Conservation (phyloP, 176 grass and related monocot genomes). For the Chloris gayana region DNA sequence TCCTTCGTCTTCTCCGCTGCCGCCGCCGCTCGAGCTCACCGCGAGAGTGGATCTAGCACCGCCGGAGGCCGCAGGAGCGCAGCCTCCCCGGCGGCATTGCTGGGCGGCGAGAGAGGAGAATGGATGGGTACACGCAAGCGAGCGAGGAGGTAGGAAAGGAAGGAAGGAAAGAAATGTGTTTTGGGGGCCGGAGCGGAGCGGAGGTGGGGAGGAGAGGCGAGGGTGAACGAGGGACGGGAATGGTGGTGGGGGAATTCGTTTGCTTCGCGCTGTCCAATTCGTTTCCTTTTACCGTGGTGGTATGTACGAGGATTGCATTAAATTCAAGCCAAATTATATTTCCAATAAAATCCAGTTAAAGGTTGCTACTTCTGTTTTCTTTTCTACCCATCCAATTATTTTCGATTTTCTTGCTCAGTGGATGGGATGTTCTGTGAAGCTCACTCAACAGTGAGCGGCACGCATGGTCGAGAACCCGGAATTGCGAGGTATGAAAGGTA, state of each 20-base stretch:
- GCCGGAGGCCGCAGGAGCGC: constrained; percentile 12
- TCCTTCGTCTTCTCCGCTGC: neutral
- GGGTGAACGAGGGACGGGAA: neutral
- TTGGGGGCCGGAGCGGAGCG: constrained; percentile 13
- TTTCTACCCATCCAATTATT: neutral
- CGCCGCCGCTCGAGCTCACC: neutral
- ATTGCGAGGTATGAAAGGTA: neutral
- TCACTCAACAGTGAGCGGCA: neutral
- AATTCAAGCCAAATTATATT: neutral
- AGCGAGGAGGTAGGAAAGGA: constrained; percentile 32
- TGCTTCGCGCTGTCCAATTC: neutral
- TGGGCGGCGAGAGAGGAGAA: neutral
- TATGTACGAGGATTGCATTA: neutral
- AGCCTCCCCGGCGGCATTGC: constrained; percentile 52
- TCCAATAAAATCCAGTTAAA: neutral
- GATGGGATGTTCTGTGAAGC: neutral
- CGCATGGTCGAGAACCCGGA: neutral
- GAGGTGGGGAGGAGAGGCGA: neutral
- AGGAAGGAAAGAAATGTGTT: constrained; percentile 43
- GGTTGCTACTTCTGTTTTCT: no score
- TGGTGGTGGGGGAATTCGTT: neutral
- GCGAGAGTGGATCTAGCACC: constrained; percentile 41
- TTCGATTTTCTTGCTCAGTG: neutral
- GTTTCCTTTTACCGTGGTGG: neutral
- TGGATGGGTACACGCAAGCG: constrained; percentile 36